Evolutionary conservation across 2,329 filamentous ascomycete species (phyloP).

Genomic region (Penicillium freii): DNA sequence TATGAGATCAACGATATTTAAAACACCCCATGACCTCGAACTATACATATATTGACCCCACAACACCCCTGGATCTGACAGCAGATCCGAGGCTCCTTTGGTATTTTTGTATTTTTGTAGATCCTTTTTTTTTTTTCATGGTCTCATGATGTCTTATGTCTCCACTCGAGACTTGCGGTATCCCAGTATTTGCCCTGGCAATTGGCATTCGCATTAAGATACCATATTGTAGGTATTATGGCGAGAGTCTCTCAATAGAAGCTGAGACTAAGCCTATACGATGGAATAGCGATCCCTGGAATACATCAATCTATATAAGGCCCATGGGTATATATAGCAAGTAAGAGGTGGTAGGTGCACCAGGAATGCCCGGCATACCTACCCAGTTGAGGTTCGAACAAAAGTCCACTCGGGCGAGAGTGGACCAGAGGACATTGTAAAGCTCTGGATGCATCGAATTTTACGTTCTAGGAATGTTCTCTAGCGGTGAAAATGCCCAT

Average conservation of each 20-base stretch:
- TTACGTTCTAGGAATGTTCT: slow-evolving; percentile 7
- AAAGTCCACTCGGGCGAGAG: slow-evolving; percentile 12
- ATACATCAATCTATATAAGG: background rate
- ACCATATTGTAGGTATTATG: background rate
- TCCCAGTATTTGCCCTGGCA: background rate
- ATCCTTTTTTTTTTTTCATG: slow-evolving; percentile 24
- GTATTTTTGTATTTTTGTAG: background rate
- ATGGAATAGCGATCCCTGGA: background rate
- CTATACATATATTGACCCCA: background rate
- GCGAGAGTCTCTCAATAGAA: no score
- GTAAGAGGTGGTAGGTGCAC: slow-evolving; percentile 13
- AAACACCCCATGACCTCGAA: slow-evolving; percentile 3
- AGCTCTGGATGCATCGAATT: background rate
- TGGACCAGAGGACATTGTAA: background rate
- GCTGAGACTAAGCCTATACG: background rate
- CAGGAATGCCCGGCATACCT: slow-evolving; percentile 11
- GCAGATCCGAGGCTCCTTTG: slow-evolving; percentile 10
- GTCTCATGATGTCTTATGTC: slow-evolving; percentile 30
- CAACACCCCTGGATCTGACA: slow-evolving; percentile 27
- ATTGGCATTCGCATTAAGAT: background rate
- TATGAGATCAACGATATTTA: background rate
- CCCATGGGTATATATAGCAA: background rate
- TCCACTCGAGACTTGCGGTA: slow-evolving; percentile 9
- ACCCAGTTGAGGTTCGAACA: background rate
- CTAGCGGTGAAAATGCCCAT: slow-evolving; percentile 4